A percentile compares a stretch with the other conserved stretches of the same genome.
These are phyloP conservation scores for Annulohypoxylon maeteangense DNA, from an alignment of 495 filamentous ascomycete species.

Conservation along the genomic window DNA sequence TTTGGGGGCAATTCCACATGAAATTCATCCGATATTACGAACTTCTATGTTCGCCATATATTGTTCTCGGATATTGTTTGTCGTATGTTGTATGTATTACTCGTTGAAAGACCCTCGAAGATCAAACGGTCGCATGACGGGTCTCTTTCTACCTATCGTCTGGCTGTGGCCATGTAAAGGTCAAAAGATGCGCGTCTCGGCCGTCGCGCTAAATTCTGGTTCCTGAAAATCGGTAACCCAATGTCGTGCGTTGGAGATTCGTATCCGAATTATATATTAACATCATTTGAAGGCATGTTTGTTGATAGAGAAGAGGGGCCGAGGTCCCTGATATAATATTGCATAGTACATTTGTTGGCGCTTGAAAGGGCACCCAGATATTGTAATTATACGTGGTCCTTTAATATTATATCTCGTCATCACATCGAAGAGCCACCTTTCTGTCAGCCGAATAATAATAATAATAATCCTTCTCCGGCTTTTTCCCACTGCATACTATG, in stretches of 20 bases:
- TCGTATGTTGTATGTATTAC: conserved; percentile 19
- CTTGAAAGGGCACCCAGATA: conserved; percentile 10
- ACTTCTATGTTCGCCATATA: background rate
- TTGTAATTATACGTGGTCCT: conserved; percentile 25
- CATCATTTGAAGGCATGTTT: conserved; percentile 8
- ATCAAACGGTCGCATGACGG: conserved; percentile 35
- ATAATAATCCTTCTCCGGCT: conserved; percentile 29
- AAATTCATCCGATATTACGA: conserved; percentile 13
- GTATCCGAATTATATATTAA: conserved; percentile 16
- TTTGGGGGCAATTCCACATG: conserved; percentile 16
- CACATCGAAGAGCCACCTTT: conserved; percentile 24
- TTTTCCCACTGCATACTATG: conserved; percentile 17
- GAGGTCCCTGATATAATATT: conserved; percentile 4
- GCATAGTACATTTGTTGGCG: conserved; percentile 7
- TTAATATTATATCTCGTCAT: conserved; percentile 41
- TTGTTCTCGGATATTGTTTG: conserved; percentile 6
- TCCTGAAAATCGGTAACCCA: conserved; percentile 41
- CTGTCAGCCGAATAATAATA: conserved; percentile 19
- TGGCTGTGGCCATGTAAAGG: conserved; percentile 15
- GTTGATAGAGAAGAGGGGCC: conserved; percentile 14
- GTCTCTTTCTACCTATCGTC: conserved; percentile 34
- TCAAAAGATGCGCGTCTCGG: conserved; percentile 34
- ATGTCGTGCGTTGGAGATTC: conserved; percentile 18
- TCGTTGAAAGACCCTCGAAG: conserved; percentile 22
- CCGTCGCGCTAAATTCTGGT: conserved; percentile 33